Evolutionary conservation across 805 yeast species (phyloP).

Genomic region (Metschnikowia orientalis): DNA sequence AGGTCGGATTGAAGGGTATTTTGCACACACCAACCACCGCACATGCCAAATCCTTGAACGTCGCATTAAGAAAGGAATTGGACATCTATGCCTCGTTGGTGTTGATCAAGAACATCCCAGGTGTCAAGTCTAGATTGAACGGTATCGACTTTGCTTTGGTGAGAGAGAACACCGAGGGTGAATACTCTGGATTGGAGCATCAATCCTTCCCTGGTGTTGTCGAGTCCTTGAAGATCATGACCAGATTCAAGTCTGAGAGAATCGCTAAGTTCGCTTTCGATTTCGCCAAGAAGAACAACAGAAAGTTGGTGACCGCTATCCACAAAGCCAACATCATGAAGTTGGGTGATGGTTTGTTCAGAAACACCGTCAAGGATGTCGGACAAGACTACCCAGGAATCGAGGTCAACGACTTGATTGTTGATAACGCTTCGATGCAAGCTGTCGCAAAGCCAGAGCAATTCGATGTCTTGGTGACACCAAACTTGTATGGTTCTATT

Average conservation of each 20-base stretch:
- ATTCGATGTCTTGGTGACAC: conserved; percentile 96
- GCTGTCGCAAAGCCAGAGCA: conserved; percentile 98
- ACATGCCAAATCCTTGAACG: conserved; percentile 83
- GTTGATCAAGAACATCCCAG: conserved; percentile 89
- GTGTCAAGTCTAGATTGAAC: conserved; percentile 84
- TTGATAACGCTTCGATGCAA: conserved; percentile 98
- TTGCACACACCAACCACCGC: conserved; percentile 82
- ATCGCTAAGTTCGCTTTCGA: conserved; percentile 96
- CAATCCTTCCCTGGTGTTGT: conserved; percentile 97
- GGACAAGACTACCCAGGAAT: conserved; percentile 81
- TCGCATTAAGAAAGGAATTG: conserved; percentile 92
- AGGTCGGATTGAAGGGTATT: conserved; percentile 95
- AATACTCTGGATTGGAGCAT: conserved; percentile 97
- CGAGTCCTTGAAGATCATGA: conserved; percentile 92
- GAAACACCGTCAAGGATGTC: conserved; percentile 85
- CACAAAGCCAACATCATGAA: conserved; percentile 99
- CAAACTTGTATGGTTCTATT: conserved; percentile 96
- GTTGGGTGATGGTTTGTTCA: conserved; percentile 96
- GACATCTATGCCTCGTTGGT: conserved; percentile 94
- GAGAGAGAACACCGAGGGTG: conserved; percentile 99
- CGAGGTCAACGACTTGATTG: conserved; percentile 86
- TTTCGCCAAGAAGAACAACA: conserved; percentile 87
- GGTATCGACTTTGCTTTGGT: conserved; percentile 90
- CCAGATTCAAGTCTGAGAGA: conserved; percentile 92
- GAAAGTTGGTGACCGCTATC: conserved; percentile 90